A percentile compares a stretch with the other conserved stretches of the same genome.
Evolutionary conservation across 1,139 yeast genomes (phyloP).

Genomic region (Ogataea hybrid): DNA sequence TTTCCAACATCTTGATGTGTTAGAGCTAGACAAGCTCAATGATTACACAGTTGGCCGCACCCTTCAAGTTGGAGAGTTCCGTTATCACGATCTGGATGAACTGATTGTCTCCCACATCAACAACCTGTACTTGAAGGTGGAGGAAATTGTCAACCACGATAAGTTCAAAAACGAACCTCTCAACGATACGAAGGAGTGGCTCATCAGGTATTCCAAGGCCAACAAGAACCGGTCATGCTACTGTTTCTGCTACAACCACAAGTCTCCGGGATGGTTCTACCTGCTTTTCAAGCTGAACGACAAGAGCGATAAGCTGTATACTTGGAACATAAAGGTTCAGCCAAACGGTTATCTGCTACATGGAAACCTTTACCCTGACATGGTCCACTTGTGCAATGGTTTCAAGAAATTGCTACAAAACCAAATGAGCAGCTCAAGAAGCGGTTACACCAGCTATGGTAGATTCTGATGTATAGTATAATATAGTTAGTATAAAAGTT

Average conservation of each 20-base stretch:
- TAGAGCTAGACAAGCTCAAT: slow-evolving; percentile 66
- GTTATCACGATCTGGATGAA: slow-evolving; percentile 88
- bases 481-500: neutral
- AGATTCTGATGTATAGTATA: slow-evolving; percentile 15
- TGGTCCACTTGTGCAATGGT: slow-evolving; percentile 87
- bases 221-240: slow-evolving; percentile 90
- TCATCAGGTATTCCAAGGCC: slow-evolving; percentile 85
- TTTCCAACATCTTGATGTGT: slow-evolving; percentile 87
- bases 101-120: slow-evolving; percentile 85
- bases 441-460: slow-evolving; percentile 23
- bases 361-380: slow-evolving; percentile 81
- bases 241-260: slow-evolving; percentile 87
- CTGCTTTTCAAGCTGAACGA: slow-evolving; percentile 77
- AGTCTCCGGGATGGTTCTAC: slow-evolving; percentile 88
- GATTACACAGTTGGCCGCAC: slow-evolving; percentile 63
- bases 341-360: slow-evolving; percentile 83
- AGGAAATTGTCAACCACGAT: slow-evolving; percentile 81
- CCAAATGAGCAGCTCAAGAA: slow-evolving; percentile 22
- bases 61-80: slow-evolving; percentile 61
- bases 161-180: slow-evolving; percentile 84
- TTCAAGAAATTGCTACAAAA: slow-evolving; percentile 55
- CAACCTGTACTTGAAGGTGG: slow-evolving; percentile 79
- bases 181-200: slow-evolving; percentile 81
- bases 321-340: slow-evolving; percentile 89
- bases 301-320: slow-evolving; percentile 66